phyloP scores from a whole-genome alignment of 192 early-diverging fungal species.

The Glomus cerebriforme region DNA sequence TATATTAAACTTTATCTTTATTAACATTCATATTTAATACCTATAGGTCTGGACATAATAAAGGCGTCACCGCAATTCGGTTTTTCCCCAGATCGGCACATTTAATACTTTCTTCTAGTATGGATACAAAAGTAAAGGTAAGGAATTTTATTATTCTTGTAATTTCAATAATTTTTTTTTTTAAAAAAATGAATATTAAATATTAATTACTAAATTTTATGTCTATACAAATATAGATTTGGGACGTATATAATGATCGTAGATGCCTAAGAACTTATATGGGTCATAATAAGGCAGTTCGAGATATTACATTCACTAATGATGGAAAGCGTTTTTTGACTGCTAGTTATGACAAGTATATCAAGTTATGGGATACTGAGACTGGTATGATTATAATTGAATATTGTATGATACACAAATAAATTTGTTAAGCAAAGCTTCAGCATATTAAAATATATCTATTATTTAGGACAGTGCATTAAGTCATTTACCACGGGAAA shows the following conservation, averaged over 20 bases:
- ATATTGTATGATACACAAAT: no score
- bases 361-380: constrained; percentile 99
- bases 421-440: no score
- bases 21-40: neutral
- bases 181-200: neutral
- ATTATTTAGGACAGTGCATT: constrained; percentile 69
- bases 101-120: constrained; percentile 83
- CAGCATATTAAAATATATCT: neutral
- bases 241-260: constrained; percentile 95
- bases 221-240: constrained; percentile 58
- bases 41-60: constrained; percentile 73
- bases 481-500: constrained; percentile 73
- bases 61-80: constrained; percentile 87
- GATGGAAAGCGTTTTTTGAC: constrained; percentile 84
- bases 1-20: neutral
- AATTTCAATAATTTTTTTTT: no score
- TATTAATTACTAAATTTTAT: no score
- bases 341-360: constrained; percentile 86
- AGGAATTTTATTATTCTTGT: neutral
- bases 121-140: constrained; percentile 96
- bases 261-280: constrained; percentile 80
- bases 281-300: constrained; percentile 92
- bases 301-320: constrained; percentile 89
- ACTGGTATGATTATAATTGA: constrained; percentile 59
- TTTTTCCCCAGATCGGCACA: constrained; percentile 92